These are phyloP conservation scores for Suhomyces terraborum DNA, from an alignment of 1,139 yeast species.

Conservation along the genomic window DNA sequence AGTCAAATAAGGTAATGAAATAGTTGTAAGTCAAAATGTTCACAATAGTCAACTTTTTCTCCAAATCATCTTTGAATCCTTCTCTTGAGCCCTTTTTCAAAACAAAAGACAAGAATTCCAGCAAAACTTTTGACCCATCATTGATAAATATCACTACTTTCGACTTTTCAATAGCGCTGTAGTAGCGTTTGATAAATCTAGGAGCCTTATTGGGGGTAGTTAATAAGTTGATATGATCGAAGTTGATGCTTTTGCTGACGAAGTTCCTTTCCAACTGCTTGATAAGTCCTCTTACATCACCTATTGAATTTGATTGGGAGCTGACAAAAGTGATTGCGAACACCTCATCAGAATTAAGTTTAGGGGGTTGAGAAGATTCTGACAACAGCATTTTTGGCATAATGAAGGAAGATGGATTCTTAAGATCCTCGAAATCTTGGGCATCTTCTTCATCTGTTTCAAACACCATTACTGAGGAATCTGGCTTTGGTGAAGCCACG, in stretches of 20 bases:
- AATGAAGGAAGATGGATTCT: constrained; percentile 30
- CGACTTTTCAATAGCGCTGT: constrained; percentile 21
- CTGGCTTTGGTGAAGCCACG: constrained; percentile 17
- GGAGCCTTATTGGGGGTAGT: neutral
- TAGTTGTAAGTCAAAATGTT: constrained; percentile 46
- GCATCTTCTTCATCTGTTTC: constrained; percentile 48
- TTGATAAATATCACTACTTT: constrained; percentile 41
- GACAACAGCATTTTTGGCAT: constrained; percentile 39
- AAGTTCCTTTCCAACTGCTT: constrained; percentile 18
- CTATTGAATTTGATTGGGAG: constrained; percentile 20
- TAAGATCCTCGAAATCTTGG: constrained; percentile 27
- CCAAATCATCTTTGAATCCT: constrained; percentile 1
- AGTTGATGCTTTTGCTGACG: constrained; percentile 13
- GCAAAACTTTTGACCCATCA: constrained; percentile 39
- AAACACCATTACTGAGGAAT: constrained; percentile 36
- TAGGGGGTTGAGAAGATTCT: constrained; percentile 1
- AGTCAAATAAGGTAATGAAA: constrained; percentile 41
- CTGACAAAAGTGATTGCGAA: constrained; percentile 26
- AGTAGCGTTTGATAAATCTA: constrained; percentile 10
- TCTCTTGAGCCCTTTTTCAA: constrained; percentile 3
- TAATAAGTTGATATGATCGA: constrained; percentile 22
- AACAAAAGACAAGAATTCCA: constrained; percentile 26
- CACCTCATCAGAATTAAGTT: constrained; percentile 13
- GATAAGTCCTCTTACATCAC: constrained; percentile 28
- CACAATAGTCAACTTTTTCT: constrained; percentile 35